Evolutionary conservation across 2,329 filamentous ascomycete genomes (phyloP).

Genomic region (Aspergillus fumigatiaffinis): DNA sequence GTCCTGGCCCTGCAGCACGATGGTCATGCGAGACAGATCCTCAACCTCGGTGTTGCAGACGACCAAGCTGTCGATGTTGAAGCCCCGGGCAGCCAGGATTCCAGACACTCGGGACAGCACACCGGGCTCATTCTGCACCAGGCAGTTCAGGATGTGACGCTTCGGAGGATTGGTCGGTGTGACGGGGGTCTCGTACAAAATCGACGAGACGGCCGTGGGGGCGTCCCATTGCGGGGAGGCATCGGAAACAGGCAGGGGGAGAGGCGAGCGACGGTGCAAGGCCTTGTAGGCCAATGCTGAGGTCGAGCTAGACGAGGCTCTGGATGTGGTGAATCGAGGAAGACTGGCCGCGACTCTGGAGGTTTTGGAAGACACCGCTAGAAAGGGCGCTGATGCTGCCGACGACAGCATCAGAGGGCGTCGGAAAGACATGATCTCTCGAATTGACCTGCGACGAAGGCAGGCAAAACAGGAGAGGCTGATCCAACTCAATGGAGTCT

Average conservation of each 20-base stretch:
- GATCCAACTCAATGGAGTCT: conserved; percentile 14
- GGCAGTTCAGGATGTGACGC: conserved; percentile 93
- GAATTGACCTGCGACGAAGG: conserved; percentile 9
- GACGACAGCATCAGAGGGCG: conserved; percentile 31
- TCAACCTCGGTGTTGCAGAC: conserved; percentile 98
- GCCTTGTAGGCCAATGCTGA: conserved; percentile 97
- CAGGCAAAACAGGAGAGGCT: conserved; percentile 6
- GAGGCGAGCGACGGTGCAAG: conserved; percentile 82
- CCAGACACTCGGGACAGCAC: conserved; percentile 94
- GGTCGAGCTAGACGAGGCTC: conserved; percentile 61
- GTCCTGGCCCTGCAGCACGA: conserved; percentile 92
- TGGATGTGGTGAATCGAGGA: conserved; percentile 28
- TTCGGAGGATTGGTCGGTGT: conserved; percentile 81
- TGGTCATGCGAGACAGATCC: conserved; percentile 97
- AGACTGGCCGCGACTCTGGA: conserved; percentile 25
- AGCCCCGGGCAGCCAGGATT: conserved; percentile 90
- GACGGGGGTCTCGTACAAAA: conserved; percentile 95
- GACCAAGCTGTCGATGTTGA: conserved; percentile 98
- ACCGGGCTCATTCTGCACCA: conserved; percentile 98
- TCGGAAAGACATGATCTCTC: conserved; percentile 37
- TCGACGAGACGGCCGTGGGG: conserved; percentile 92
- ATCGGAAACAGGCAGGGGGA: conserved; percentile 73
- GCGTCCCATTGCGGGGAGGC: conserved; percentile 78
- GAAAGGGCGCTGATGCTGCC: conserved; percentile 29
- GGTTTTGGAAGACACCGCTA: conserved; percentile 23